Evolutionary conservation across 2,329 filamentous ascomycete genomes (phyloP).

Genomic region (Hypoxylon sp.): DNA sequence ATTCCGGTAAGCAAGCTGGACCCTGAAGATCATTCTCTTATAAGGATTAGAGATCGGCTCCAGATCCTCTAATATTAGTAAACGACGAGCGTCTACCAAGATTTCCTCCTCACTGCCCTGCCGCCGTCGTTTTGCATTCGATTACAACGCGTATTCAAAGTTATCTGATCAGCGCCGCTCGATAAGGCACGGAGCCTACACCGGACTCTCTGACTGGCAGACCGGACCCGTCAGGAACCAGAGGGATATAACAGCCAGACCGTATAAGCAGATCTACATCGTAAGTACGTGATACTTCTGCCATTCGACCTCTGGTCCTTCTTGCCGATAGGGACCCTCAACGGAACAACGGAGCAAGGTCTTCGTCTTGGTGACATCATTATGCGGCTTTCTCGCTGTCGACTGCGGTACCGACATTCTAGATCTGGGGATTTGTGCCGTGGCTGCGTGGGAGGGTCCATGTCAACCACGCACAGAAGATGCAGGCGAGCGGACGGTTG

Average conservation of each 20-base stretch:
- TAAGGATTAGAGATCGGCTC: conserved; percentile 22
- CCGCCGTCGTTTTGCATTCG: not conserved
- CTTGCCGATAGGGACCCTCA: not conserved
- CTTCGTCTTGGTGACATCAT: conserved; percentile 26
- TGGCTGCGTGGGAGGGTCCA: no score
- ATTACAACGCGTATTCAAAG: no score
- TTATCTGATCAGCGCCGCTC: not conserved
- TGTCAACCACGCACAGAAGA: not conserved
- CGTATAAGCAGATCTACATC: no score
- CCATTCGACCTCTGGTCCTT: no score
- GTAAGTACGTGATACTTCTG: no score
- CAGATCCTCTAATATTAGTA: conserved; percentile 1
- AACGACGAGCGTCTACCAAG: conserved; percentile 1
- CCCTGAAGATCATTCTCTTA: conserved; percentile 30
- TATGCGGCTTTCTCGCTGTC: conserved; percentile 5
- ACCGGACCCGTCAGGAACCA: not conserved
- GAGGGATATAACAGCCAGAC: not conserved
- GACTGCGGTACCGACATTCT: conserved; percentile 19
- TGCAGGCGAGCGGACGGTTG: conserved; percentile 2
- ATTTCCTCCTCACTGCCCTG: not conserved
- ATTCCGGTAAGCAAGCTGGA: conserved; percentile 16
- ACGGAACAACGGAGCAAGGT: not conserved
- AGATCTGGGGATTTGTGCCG: conserved; percentile 2
- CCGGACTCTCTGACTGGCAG: not conserved
- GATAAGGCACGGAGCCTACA: not conserved